These are phyloP conservation scores for Triticum turgidum DNA, from an alignment of 176 grass and related monocot species.

Conservation along the genomic window DNA sequence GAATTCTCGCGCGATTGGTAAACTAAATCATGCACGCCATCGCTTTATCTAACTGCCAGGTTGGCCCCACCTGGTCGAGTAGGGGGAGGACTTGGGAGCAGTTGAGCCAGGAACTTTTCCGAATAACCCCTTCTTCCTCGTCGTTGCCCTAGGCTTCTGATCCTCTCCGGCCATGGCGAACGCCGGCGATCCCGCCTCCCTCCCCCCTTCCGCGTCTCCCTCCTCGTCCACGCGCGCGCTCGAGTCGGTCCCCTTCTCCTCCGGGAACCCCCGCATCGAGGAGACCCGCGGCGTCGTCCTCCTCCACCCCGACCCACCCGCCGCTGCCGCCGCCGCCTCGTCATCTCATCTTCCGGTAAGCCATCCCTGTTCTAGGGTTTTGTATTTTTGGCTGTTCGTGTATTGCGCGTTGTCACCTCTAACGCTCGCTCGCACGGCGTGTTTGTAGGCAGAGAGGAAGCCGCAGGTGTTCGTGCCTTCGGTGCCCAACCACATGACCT, in stretches of 20 bases:
- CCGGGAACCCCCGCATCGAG: slow-evolving; percentile 94
- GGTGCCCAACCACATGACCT: slow-evolving; percentile 94
- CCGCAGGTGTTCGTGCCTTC: slow-evolving; percentile 73
- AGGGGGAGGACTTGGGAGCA: neutral
- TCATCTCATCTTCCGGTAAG: slow-evolving; percentile 56
- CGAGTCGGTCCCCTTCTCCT: slow-evolving; percentile 71
- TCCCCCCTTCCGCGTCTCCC: neutral
- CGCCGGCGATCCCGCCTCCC: slow-evolving; percentile 5
- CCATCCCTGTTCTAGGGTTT: neutral
- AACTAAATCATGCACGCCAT: neutral
- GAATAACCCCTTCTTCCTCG: slow-evolving; percentile 4
- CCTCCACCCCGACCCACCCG: slow-evolving; percentile 51
- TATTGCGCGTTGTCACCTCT: neutral
- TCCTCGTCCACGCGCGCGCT: slow-evolving; percentile 26
- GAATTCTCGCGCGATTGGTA: neutral
- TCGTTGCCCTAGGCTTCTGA: slow-evolving; percentile 4
- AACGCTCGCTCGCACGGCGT: neutral
- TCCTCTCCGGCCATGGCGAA: slow-evolving; percentile 36
- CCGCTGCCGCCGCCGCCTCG: neutral
- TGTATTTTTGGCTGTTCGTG: neutral
- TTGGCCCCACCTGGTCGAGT: neutral
- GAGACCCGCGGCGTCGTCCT: slow-evolving; percentile 82
- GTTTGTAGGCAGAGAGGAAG: slow-evolving; percentile 69
- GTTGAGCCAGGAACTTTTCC: neutral
- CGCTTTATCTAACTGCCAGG: neutral